A percentile compares a stretch with the other conserved stretches of the same genome.
phyloP scores from a whole-genome alignment of 2,329 filamentous ascomycete genomes.

The Pyrenophora teres region DNA sequence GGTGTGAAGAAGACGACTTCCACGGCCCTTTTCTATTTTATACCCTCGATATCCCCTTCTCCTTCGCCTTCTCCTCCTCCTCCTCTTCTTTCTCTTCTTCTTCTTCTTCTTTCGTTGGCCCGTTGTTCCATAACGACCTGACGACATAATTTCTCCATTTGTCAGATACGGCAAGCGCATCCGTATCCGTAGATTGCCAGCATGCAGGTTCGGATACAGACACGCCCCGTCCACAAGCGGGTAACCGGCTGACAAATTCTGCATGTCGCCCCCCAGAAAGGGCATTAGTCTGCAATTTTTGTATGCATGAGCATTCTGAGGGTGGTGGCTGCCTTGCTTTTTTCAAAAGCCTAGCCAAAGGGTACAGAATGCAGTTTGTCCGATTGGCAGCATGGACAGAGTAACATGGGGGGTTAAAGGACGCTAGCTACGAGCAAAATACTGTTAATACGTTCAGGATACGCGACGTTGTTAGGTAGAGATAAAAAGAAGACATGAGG shows the following conservation, averaged over 20 bases:
- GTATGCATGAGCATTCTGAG: conserved; percentile 19
- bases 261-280: neutral
- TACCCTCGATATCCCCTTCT: conserved; percentile 35
- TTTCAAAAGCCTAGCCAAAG: conserved; percentile 3
- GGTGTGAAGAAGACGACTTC: conserved; percentile 11
- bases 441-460: too few species aligned
- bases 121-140: conserved; percentile 26
- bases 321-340: conserved; percentile 8
- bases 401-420: neutral
- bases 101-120: conserved; percentile 15
- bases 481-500: too few species aligned
- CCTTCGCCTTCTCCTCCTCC: neutral
- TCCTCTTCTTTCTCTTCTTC: neutral
- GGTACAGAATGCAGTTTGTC: neutral
- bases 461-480: too few species aligned
- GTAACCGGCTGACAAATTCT: conserved; percentile 5
- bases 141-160: conserved; percentile 24
- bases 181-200: conserved; percentile 15
- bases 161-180: conserved; percentile 12
- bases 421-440: too few species aligned
- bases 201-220: conserved; percentile 1
- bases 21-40: conserved; percentile 28
- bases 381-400: neutral
- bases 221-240: conserved; percentile 12
- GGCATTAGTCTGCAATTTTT: conserved; percentile 6